Percentiles rank a stretch among this genome's conserved stretches.
Evolutionary conservation across 768 basidiomycete genomes (phyloP).

Genomic region (Suillus variegatus): DNA sequence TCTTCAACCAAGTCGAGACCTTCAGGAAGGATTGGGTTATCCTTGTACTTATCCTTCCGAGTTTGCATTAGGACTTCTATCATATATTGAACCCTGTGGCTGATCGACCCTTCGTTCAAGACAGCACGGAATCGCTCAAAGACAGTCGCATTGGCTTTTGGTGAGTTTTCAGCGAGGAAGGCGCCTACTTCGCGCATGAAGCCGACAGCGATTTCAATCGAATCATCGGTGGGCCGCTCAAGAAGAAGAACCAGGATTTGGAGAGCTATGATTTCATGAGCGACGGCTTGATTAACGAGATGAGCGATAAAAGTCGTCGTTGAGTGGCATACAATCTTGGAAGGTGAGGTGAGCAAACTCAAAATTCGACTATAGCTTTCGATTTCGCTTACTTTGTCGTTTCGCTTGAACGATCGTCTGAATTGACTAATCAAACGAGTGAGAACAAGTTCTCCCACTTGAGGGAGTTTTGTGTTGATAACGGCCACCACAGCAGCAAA

Average conservation of each 20-base stretch:
- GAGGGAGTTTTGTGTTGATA: conserved; percentile 96
- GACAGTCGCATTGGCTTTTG: conserved; percentile 92
- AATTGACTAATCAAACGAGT: conserved; percentile 94
- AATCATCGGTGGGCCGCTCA: conserved; percentile 95
- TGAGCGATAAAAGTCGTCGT: conserved; percentile 90
- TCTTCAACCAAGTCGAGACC: conserved; percentile 97
- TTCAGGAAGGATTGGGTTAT: conserved; percentile 93
- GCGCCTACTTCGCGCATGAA: conserved; percentile 98
- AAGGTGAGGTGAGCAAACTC: background rate
- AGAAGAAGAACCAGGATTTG: conserved; percentile 95
- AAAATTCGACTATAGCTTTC: conserved; percentile 4
- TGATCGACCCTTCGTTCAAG: conserved; percentile 92
- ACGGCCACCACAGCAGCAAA: conserved; percentile 94
- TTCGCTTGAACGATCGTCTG: conserved; percentile 90
- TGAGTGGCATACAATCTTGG: conserved; percentile 88
- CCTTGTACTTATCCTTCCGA: conserved; percentile 98
- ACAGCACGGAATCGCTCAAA: conserved; percentile 97
- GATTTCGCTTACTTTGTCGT: conserved; percentile 81
- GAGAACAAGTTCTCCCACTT: conserved; percentile 91
- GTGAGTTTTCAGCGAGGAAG: conserved; percentile 89
- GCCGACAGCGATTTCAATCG: conserved; percentile 97
- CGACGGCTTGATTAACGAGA: conserved; percentile 91
- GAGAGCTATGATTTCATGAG: conserved; percentile 91
- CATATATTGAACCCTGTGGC: conserved; percentile 98
- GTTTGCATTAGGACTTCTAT: conserved; percentile 99